Base-by-base conservation (phyloP, 208 protist genomes). In the Leishmania lainsoni region DNA sequence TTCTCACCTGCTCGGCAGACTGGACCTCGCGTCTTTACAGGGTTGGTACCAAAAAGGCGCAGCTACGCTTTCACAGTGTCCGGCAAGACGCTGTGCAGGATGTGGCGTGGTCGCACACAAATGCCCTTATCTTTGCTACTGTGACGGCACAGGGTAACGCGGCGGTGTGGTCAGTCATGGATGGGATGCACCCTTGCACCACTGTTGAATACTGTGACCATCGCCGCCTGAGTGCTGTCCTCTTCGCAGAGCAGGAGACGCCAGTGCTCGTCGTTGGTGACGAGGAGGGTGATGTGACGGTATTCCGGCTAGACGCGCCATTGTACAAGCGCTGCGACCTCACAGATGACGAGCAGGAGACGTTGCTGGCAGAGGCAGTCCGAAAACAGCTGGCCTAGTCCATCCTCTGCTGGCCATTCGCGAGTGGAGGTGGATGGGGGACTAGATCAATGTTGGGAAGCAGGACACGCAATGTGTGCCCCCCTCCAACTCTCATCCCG, bases 1-100 rank as follows among this genome's bases (percentile, higher is more conserved):
- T 99, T 83, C 85, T 99, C 49, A 99, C 96, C 26, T 98, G 93
- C 87, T 98, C 95, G 0, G 97, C 98, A n/a, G 98, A 99, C 85
- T 99, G 98, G 98, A 98, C 97, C 73, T 89, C 98, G 51, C 91
- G 93, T 48, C 87, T 99, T 29, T 99, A 98, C 91, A 79, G 92
- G 61, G 73, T 98, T 4, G 94, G 97, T 35, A 86, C 86, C 14
- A 69, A 78, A 8, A 51, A 84, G 35, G 84, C 91, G 10, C 70
- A 98, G 17, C 79, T 98, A 10, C 90, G 85, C 6, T 98, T 99
- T 81, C 93, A 98, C 66, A 94, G 91, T 52, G 83, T 88, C 17
- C 95, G 92, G 42, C 93, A 93, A 74, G 91, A 98, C 70, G 94
- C 92, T 17, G 94, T 99, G 63, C 92, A 96, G 82, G 98, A 99